A percentile compares a stretch with the other conserved stretches of the same genome.
Evolutionary conservation across 106 monocot species (phyloP).

Genomic region (Allium cepa): DNA sequence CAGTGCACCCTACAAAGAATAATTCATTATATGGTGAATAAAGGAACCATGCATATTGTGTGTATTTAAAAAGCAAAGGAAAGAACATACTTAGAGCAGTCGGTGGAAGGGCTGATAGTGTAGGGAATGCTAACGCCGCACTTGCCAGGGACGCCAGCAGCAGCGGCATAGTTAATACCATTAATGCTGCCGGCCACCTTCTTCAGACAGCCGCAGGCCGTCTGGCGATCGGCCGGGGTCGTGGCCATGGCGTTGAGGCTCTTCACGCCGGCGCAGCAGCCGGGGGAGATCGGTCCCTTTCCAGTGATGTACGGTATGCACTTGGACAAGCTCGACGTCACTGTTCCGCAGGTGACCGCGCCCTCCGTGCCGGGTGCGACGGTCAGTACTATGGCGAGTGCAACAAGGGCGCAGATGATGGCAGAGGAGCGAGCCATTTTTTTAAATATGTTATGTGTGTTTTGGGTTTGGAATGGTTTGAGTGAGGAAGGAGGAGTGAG

Average conservation of each 20-base stretch:
- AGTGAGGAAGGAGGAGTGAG: too few relatives aligned
- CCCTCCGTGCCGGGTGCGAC: background rate
- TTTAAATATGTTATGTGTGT: background rate
- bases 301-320: constrained; percentile 9
- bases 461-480: too few relatives aligned
- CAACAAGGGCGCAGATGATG: background rate
- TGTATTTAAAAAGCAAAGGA: background rate
- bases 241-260: constrained; percentile 16
- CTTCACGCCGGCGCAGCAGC: constrained; percentile 18
- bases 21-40: background rate
- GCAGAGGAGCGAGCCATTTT: constrained; percentile 5
- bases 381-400: background rate
- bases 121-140: constrained; percentile 23
- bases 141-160: constrained; percentile 13
- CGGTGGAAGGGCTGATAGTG: constrained; percentile 16
- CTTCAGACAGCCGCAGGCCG: constrained; percentile 29
- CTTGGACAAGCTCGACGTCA: background rate
- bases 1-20: too few relatives aligned
- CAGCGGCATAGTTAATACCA: constrained; percentile 9
- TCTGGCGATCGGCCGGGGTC: constrained; percentile 28
- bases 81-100: constrained; percentile 25
- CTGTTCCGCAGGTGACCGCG: constrained; percentile 12
- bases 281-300: background rate
- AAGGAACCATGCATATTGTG: background rate
- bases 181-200: background rate